Conservation (phyloP, 116 monocot species). For the Zostera marina region DNA sequence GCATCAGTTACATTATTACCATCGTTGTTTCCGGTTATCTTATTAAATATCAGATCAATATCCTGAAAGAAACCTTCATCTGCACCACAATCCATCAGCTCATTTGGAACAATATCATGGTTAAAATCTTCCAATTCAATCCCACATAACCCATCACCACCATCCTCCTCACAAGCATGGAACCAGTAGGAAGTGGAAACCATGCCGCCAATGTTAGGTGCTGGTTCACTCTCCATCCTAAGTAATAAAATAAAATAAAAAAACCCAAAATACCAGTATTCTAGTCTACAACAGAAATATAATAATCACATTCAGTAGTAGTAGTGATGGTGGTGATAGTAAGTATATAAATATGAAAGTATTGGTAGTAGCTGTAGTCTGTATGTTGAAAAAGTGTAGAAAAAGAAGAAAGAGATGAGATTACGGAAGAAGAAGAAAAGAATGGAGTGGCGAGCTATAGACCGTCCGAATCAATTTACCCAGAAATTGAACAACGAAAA, state of each 20-base stretch:
- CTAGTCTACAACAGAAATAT: too few relatives aligned
- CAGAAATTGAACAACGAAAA: too few relatives aligned
- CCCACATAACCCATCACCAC: slow-evolving; percentile 27
- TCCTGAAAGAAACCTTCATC: slow-evolving; percentile 31
- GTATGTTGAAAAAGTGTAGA: too few relatives aligned
- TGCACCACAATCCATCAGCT: slow-evolving; percentile 11
- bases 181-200: slow-evolving; percentile 51
- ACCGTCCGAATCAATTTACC: too few relatives aligned
- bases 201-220: neutral
- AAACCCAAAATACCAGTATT: too few relatives aligned
- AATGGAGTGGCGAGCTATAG: too few relatives aligned
- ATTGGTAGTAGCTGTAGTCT: too few relatives aligned
- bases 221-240: slow-evolving; percentile 15
- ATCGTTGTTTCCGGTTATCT: slow-evolving; percentile 22
- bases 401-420: too few relatives aligned
- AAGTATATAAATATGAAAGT: too few relatives aligned
- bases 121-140: slow-evolving; percentile 45
- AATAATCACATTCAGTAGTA: neutral
- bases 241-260: too few relatives aligned
- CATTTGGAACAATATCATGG: slow-evolving; percentile 3
- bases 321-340: too few relatives aligned
- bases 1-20: neutral
- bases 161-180: slow-evolving; percentile 63
- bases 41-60: slow-evolving; percentile 65
- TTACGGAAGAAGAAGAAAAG: too few relatives aligned